phyloP scores from a whole-genome alignment of 345 rosid genomes.

The Streptanthus diversifolius region DNA sequence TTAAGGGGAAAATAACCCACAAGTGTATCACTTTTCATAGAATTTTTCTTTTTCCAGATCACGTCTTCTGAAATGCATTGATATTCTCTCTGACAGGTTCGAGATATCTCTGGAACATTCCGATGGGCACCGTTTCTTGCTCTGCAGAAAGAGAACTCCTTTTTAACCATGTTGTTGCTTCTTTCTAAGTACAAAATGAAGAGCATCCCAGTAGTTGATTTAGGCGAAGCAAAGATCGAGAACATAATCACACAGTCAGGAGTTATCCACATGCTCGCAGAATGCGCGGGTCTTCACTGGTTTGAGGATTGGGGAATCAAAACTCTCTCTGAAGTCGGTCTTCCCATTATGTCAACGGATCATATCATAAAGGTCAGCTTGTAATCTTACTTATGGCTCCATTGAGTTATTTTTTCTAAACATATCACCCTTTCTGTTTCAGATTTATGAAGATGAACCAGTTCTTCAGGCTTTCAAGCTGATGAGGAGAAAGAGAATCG shows the following conservation, averaged over 20 bases:
- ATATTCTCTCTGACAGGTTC: conserved; percentile 53
- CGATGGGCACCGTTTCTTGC: conserved; percentile 99
- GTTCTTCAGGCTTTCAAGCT: conserved; percentile 95
- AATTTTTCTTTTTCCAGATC: not conserved
- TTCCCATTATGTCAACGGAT: conserved; percentile 57
- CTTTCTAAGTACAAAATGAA: conserved; percentile 99
- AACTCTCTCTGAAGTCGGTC: conserved; percentile 82
- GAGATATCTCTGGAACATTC: conserved; percentile 94
- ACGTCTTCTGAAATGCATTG: conserved; percentile 1
- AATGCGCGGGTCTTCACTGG: conserved; percentile 92
- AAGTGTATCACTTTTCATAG: not conserved
- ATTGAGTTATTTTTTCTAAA: not conserved
- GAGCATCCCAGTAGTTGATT: conserved; percentile 85
- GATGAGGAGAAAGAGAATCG: conserved; percentile 75
- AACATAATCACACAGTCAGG: conserved; percentile 90
- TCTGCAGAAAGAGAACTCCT: conserved; percentile 81
- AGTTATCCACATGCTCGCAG: conserved; percentile 96
- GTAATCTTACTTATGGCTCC: not conserved
- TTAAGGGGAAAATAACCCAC: not conserved
- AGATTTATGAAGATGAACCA: conserved; percentile 92
- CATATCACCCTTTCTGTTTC: not conserved
- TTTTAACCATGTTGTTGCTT: conserved; percentile 84
- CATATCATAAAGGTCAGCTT: conserved; percentile 57
- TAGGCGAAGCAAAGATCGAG: conserved; percentile 72
- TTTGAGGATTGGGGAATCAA: conserved; percentile 93